These are phyloP conservation scores for Colletotrichum truncatum DNA, from an alignment of 2,329 filamentous ascomycete species.

Conservation along the genomic window DNA sequence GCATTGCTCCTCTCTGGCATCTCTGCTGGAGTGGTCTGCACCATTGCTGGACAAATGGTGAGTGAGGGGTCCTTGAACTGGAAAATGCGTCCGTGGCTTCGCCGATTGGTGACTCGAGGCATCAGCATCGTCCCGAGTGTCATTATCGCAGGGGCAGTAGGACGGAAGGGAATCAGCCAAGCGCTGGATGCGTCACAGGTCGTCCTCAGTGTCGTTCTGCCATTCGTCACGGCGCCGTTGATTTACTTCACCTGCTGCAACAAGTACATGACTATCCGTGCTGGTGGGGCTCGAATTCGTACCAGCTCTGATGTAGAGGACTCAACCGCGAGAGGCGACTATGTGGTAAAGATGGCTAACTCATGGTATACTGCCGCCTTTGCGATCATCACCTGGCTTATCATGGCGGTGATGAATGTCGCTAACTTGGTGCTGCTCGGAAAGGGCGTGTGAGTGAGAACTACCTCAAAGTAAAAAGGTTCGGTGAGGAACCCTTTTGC, in stretches of 20 bases:
- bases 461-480: background rate
- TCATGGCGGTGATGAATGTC: constrained; percentile 84
- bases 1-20: constrained; percentile 83
- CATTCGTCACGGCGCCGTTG: constrained; percentile 83
- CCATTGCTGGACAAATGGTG: constrained; percentile 90
- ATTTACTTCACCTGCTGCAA: constrained; percentile 86
- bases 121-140: constrained; percentile 86
- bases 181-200: constrained; percentile 83
- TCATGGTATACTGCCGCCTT: constrained; percentile 70
- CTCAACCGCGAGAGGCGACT: constrained; percentile 23
- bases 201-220: constrained; percentile 79
- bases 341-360: constrained; percentile 74
- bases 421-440: constrained; percentile 75
- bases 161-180: constrained; percentile 72
- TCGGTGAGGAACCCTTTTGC: constrained; percentile 23
- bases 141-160: constrained; percentile 83
- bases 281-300: constrained; percentile 47
- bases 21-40: constrained; percentile 87
- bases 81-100: constrained; percentile 79
- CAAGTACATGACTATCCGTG: constrained; percentile 79
- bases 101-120: constrained; percentile 78
- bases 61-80: constrained; percentile 83
- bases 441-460: constrained; percentile 7
- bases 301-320: constrained; percentile 37
- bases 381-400: constrained; percentile 71